Percentiles rank a stretch among this genome's conserved stretches.
Conservation (phyloP, 768 basidiomycete genomes). For the Suillus alpinus region DNA sequence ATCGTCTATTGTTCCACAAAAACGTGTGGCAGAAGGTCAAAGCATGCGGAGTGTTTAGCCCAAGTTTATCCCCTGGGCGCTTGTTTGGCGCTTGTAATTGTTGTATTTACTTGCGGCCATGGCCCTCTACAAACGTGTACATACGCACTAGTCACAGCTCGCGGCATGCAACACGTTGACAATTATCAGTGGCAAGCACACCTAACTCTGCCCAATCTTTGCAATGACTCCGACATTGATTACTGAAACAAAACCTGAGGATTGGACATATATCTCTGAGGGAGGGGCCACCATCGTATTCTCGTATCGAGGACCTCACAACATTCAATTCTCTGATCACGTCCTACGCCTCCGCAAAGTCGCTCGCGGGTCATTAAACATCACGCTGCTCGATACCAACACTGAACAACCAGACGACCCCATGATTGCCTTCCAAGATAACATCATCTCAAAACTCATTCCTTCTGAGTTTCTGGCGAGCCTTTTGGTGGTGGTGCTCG, state of each 20-base stretch:
- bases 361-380: background rate
- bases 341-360: constrained; percentile 79
- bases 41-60: background rate
- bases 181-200: background rate
- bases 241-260: constrained; percentile 30
- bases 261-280: constrained; percentile 89
- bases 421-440: constrained; percentile 54
- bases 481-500: constrained; percentile 46
- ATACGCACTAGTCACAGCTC: background rate
- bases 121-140: background rate
- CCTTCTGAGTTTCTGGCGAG: constrained; percentile 57
- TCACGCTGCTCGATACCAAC: background rate
- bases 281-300: constrained; percentile 93
- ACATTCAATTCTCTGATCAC: constrained; percentile 53
- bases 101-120: background rate
- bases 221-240: constrained; percentile 17
- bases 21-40: background rate
- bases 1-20: background rate
- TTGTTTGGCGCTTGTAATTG: background rate
- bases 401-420: background rate
- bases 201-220: background rate
- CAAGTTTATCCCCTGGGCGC: background rate
- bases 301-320: constrained; percentile 62
- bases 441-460: constrained; percentile 65
- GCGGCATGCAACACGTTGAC: background rate